Base-by-base conservation (phyloP, 768 basidiomycete genomes). In the Ephemerocybe angulata region DNA sequence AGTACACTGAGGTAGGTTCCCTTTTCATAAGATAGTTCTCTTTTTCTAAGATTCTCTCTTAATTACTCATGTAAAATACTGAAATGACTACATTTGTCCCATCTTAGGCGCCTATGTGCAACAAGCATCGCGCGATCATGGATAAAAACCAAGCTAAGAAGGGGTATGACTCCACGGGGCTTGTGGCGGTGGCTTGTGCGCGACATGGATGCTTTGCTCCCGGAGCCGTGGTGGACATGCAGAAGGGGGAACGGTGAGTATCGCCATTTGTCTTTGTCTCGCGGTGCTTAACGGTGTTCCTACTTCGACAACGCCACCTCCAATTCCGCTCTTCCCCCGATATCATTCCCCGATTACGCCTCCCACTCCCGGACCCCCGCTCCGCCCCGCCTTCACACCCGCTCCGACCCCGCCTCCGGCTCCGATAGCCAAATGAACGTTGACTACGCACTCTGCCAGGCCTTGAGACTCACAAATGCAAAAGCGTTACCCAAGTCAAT, bases 201-300 rank as follows among this genome's bases (percentile, higher is more conserved):
- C n/a, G 61, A 1, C 70, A 73, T 62, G 70, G 69, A 1, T 68
- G 60, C 52, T 72, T 65, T 61, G 27, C 62, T 8, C 70, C 65
- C 0, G 63, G 68, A 46, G 57, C 61, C 0, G 49, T 68, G 3
- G 70, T 71, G 0, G 66, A 72, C 42, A 67, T 72, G 43, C 65
- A 66, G 37, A 63, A 63, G 28, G 69, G 68, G 0, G 66, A 73
- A 53, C 52, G 51, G 24, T 41, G 21, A 41, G 38, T 19, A 8
- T 8, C 17, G n/a, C n/a, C 8, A 8, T 8, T 17, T 17, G 17
- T 35, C 17, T 35, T 17, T 8, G 17, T 8, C 17, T 8, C 33
- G 33, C 17, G 17, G 8, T 17, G 17, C 17, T 35, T 35, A 17
- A 17, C 33, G 8, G 8, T 8, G 8, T 17, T 35, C 33, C 33